Base-by-base conservation (phyloP, 2,329 filamentous ascomycete species). In the Verticillium albo-atrum region DNA sequence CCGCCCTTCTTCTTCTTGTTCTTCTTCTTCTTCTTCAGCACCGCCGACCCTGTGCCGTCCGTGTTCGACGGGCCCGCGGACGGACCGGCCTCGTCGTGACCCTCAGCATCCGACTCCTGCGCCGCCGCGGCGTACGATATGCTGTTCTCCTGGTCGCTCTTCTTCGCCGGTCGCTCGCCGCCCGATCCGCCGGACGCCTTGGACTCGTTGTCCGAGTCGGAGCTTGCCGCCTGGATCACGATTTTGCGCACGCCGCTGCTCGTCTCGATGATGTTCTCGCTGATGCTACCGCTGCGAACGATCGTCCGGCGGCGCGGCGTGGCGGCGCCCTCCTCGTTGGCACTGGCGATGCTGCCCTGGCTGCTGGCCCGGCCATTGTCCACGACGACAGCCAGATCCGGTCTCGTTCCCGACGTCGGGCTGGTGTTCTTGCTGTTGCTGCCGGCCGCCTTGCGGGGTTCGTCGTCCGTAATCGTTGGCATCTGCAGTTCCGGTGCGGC, bases 1-100 rank as follows among this genome's bases (percentile, higher is more conserved):
- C 68, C 66, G 59, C 71, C 75, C 59, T 71, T 72, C 68, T 76
- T 76, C 67, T 74, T 77, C 52, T 72, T 75, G 64, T 74, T 75
- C 63, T 73, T 73, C 66, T 73, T 75, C 30, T 66, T 67, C 54
- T 67, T 65, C 52, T 61, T 64, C 59, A 32, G 56, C 15, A 56
- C 60, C 12, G 62, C 51, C 59, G 34, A 55, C 14, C 57, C 59
- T 10, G 62, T 50, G 26, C 60, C 67, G 20, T 60, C 58, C 2
- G 60, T 59, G 32, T 63, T 64, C 6, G 59, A 56, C 17, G 56
- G 59, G 4, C 57, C 61, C 15, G 55, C 58, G 42, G 57, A 62
- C 2, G 61, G 62, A 6, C 59, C 20, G 25, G 23, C n/a, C 56
- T 23, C 54, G 54, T 37, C 32, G 9, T 20, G n/a, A 17, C 55